phyloP scores from a whole-genome alignment of 2,329 filamentous ascomycete genomes.

The Neocatenulostroma microsporum region DNA sequence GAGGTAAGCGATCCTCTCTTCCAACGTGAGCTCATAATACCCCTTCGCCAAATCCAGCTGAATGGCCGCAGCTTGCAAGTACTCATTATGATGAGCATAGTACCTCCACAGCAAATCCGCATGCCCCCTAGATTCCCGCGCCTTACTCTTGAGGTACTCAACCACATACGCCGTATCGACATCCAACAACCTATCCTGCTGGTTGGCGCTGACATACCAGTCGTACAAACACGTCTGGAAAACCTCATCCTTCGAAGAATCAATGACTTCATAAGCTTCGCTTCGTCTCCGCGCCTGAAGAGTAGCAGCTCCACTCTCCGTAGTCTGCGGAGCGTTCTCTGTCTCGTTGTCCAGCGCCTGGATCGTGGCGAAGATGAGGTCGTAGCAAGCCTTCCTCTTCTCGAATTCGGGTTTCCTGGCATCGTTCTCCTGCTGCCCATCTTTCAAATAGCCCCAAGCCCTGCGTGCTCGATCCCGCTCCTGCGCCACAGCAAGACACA shows the following conservation, averaged over 20 bases:
- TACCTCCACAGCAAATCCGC: slow-evolving; percentile 91
- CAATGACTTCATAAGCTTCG: slow-evolving; percentile 87
- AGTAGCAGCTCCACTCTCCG: slow-evolving; percentile 67
- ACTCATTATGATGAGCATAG: slow-evolving; percentile 75
- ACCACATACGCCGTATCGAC: slow-evolving; percentile 81
- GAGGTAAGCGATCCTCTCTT: slow-evolving; percentile 79
- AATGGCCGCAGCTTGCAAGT: slow-evolving; percentile 79
- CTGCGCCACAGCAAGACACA: slow-evolving; percentile 74
- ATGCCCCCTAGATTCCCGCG: slow-evolving; percentile 62
- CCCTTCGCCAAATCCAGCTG: slow-evolving; percentile 69
- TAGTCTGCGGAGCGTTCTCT: slow-evolving; percentile 58
- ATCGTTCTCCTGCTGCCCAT: slow-evolving; percentile 66
- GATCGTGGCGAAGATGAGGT: slow-evolving; percentile 77
- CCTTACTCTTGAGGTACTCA: slow-evolving; percentile 73
- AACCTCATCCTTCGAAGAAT: slow-evolving; percentile 79
- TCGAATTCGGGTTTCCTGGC: slow-evolving; percentile 59
- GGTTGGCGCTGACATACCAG: slow-evolving; percentile 84
- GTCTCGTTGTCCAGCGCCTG: slow-evolving; percentile 66
- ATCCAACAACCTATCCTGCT: slow-evolving; percentile 75
- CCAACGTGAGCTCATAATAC: slow-evolving; percentile 68
- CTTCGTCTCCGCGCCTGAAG: slow-evolving; percentile 67
- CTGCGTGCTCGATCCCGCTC: slow-evolving; percentile 81
- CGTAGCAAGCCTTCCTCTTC: slow-evolving; percentile 70
- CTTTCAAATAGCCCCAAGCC: slow-evolving; percentile 78
- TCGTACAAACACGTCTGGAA: slow-evolving; percentile 97